These are phyloP conservation scores for Penicillium bovifimosum DNA, from an alignment of 495 filamentous ascomycete genomes.

Conservation along the genomic window DNA sequence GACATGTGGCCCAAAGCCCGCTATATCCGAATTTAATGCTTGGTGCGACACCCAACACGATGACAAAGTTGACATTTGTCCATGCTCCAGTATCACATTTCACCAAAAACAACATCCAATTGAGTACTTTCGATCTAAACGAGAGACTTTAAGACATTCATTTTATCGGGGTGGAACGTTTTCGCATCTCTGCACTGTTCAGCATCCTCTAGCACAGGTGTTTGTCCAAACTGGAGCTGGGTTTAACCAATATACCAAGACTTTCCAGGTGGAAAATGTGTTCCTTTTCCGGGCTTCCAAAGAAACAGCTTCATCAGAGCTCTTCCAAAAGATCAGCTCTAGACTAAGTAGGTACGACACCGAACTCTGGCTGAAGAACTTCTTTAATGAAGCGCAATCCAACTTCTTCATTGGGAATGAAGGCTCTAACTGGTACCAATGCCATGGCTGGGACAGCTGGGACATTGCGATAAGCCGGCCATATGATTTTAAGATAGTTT, in stretches of 20 bases:
- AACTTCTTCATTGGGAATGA: slow-evolving; percentile 2
- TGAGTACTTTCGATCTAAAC: not conserved
- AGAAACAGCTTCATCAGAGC: not conserved
- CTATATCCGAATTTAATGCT: not conserved
- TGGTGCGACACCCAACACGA: not conserved
- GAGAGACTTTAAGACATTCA: not conserved
- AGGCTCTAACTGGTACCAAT: slow-evolving; percentile 6
- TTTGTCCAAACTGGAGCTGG: not conserved
- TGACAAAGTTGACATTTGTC: slow-evolving; percentile 1
- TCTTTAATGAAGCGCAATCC: not conserved
- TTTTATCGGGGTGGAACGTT: not conserved
- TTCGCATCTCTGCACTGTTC: not conserved
- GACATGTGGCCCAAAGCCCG: not conserved
- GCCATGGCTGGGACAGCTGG: slow-evolving; percentile 2
- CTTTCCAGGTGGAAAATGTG: not conserved
- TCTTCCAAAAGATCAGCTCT: slow-evolving; percentile 2
- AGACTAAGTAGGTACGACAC: slow-evolving; percentile 1
- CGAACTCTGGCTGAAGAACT: not conserved
- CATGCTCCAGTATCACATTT: slow-evolving; percentile 2
- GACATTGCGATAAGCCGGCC: not conserved
- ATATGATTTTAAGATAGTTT: not conserved
- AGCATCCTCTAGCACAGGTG: not conserved
- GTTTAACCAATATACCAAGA: not conserved
- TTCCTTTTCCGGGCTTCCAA: not conserved
- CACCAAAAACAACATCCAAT: slow-evolving; percentile 2